Percentiles rank a stretch among this genome's conserved stretches.
Evolutionary conservation across 2,329 filamentous ascomycete genomes (phyloP).

Genomic region (Didymella sp.): DNA sequence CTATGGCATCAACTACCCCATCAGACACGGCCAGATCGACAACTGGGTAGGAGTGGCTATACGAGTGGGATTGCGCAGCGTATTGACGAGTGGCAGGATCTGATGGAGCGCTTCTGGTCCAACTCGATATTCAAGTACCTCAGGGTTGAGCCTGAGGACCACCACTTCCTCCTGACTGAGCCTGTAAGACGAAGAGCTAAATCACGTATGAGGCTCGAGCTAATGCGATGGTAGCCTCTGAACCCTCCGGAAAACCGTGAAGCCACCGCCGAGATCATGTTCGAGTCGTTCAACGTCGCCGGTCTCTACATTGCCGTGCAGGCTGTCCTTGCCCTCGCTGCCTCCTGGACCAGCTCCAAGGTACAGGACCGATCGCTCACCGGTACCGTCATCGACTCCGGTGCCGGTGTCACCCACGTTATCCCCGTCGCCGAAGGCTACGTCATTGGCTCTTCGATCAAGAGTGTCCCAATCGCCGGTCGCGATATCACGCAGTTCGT

Average conservation of each 20-base stretch:
- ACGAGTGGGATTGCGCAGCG: not conserved
- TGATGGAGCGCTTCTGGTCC: constrained; percentile 99
- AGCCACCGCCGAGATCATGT: constrained; percentile 99
- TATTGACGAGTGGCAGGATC: constrained; percentile 67
- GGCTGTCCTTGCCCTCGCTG: constrained; percentile 92
- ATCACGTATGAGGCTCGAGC: not conserved
- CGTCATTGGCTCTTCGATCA: constrained; percentile 98
- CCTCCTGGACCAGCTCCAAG: constrained; percentile 98
- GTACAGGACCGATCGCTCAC: constrained; percentile 95
- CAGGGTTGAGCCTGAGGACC: constrained; percentile 96
- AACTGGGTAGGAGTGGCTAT: constrained; percentile 76
- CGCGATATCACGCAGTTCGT: constrained; percentile 99
- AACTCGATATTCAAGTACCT: constrained; percentile 99
- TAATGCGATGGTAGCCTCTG: constrained; percentile 71
- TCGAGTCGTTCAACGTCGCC: constrained; percentile 99
- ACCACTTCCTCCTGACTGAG: constrained; percentile 97
- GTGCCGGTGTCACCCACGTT: constrained; percentile 98
- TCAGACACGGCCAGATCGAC: constrained; percentile 96
- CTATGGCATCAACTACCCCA: constrained; percentile 96
- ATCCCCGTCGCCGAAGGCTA: constrained; percentile 98
- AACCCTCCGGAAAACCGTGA: constrained; percentile 99
- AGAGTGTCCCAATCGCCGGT: constrained; percentile 97
- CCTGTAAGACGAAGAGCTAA: constrained; percentile 69
- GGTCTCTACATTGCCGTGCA: constrained; percentile 99
- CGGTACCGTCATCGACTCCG: constrained; percentile 97